phyloP scores from a whole-genome alignment of 495 filamentous ascomycete species.

The Ramalina intermedia region DNA sequence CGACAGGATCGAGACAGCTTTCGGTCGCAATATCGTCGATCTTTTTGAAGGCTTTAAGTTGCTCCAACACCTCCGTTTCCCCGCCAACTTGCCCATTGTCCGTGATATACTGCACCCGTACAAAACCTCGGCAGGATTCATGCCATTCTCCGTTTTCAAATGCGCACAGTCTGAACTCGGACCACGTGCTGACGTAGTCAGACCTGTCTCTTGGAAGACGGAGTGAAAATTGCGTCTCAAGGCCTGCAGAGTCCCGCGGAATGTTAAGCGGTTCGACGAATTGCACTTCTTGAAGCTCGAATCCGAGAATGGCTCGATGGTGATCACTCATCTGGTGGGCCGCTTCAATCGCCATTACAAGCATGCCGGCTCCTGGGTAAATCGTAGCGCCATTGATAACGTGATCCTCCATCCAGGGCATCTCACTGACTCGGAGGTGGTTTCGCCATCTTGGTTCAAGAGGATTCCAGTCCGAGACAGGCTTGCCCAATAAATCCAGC shows the following conservation, averaged over 20 bases:
- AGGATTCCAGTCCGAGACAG: slow-evolving; percentile 10
- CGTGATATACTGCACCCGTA: too few relatives aligned
- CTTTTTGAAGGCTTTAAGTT: too few relatives aligned
- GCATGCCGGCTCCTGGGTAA: slow-evolving; percentile 22
- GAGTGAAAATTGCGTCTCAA: slow-evolving; percentile 21
- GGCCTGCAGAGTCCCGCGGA: slow-evolving; percentile 24
- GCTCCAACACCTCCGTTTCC: too few relatives aligned
- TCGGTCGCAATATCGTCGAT: too few relatives aligned
- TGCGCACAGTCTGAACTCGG: too few relatives aligned
- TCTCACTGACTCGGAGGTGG: slow-evolving; percentile 12
- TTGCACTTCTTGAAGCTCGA: slow-evolving; percentile 27
- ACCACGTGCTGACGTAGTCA: too few relatives aligned
- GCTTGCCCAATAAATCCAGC: slow-evolving; percentile 14
- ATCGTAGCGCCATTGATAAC: slow-evolving; percentile 15
- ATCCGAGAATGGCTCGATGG: background rate
- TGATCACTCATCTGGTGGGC: slow-evolving; percentile 10
- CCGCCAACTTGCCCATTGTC: too few relatives aligned
- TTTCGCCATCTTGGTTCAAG: slow-evolving; percentile 18
- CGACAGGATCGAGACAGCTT: too few relatives aligned
- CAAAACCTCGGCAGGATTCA: too few relatives aligned
- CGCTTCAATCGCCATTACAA: slow-evolving; percentile 27
- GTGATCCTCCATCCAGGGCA: slow-evolving; percentile 24
- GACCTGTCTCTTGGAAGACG: slow-evolving; percentile 24
- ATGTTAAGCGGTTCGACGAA: slow-evolving; percentile 28
- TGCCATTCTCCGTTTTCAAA: too few relatives aligned